These are phyloP conservation scores for Trichoderma polysporum DNA, from an alignment of 2,329 filamentous ascomycete species.

Conservation along the genomic window DNA sequence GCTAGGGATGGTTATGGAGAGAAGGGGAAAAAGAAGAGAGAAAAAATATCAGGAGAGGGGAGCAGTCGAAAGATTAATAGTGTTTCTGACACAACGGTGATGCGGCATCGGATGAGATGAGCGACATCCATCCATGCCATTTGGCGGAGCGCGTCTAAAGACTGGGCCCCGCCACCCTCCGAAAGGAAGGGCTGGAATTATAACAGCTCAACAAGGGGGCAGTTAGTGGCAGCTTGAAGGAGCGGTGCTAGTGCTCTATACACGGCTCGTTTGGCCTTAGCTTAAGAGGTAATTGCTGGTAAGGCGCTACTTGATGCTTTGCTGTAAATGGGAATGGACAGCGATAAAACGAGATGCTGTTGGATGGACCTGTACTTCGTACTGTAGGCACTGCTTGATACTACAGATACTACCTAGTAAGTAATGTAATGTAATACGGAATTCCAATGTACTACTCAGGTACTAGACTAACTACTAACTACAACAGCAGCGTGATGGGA, in stretches of 20 bases:
- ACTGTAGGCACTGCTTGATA: too few species aligned
- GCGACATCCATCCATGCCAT: conserved; percentile 12
- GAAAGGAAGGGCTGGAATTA: neutral
- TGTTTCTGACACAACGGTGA: conserved; percentile 15
- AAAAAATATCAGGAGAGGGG: conserved; percentile 15
- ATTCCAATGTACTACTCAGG: too few species aligned
- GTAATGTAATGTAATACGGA: too few species aligned
- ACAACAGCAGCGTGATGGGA: too few species aligned
- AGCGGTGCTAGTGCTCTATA: neutral
- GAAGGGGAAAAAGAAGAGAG: neutral
- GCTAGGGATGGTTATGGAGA: conserved; percentile 5
- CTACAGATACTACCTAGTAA: too few species aligned
- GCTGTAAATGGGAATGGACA: too few species aligned
- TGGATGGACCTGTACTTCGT: too few species aligned
- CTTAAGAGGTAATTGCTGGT: too few species aligned
- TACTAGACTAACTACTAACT: too few species aligned
- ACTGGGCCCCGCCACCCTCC: neutral
- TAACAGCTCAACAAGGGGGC: neutral
- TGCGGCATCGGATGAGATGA: conserved; percentile 23
- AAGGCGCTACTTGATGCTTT: too few species aligned
- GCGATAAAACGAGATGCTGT: too few species aligned
- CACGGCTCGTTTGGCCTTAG: too few species aligned
- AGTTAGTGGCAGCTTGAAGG: neutral
- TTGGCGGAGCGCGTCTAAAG: neutral
- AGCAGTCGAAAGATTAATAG: conserved; percentile 21